phyloP scores from a whole-genome alignment of 2,329 filamentous ascomycete species.

The Trichoderma brevicompactum region DNA sequence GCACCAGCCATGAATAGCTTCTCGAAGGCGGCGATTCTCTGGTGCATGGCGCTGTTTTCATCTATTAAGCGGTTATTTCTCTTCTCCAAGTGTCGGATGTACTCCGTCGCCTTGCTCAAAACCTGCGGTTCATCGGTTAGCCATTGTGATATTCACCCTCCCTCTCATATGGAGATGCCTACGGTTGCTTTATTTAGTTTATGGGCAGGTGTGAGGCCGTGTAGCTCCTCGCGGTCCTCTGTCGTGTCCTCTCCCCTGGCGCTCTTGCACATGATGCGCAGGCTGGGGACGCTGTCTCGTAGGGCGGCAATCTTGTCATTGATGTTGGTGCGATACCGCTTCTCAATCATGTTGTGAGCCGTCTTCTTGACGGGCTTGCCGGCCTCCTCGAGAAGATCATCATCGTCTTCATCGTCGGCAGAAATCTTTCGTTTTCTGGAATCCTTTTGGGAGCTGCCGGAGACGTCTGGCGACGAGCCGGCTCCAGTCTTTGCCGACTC shows the following conservation, averaged over 20 bases:
- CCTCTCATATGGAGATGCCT: slow-evolving; percentile 30
- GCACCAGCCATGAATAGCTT: slow-evolving; percentile 81
- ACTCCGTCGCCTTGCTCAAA: slow-evolving; percentile 92
- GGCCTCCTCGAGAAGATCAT: slow-evolving; percentile 62
- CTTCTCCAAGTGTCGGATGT: slow-evolving; percentile 92
- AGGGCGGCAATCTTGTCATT: slow-evolving; percentile 97
- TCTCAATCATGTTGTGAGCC: slow-evolving; percentile 98
- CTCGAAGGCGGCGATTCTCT: slow-evolving; percentile 73
- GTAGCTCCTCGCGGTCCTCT: slow-evolving; percentile 74
- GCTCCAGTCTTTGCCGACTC: slow-evolving; percentile 55
- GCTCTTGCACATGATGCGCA: slow-evolving; percentile 81
- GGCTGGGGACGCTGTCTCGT: slow-evolving; percentile 86
- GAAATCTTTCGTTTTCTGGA: slow-evolving; percentile 73
- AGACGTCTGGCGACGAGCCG: slow-evolving; percentile 64
- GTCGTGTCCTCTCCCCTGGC: slow-evolving; percentile 69
- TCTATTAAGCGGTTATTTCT: slow-evolving; percentile 81
- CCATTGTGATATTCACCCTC: neutral
- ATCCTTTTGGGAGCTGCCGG: slow-evolving; percentile 50
- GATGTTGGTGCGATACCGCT: slow-evolving; percentile 91
- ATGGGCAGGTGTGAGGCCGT: slow-evolving; percentile 82
- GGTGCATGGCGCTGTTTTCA: slow-evolving; percentile 79
- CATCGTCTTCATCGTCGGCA: slow-evolving; percentile 51
- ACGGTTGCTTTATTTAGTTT: slow-evolving; percentile 98
- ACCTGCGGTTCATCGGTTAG: slow-evolving; percentile 52
- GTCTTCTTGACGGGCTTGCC: slow-evolving; percentile 77